These are phyloP conservation scores for Roridomyces roridus DNA, from an alignment of 768 basidiomycete species.

Conservation along the genomic window DNA sequence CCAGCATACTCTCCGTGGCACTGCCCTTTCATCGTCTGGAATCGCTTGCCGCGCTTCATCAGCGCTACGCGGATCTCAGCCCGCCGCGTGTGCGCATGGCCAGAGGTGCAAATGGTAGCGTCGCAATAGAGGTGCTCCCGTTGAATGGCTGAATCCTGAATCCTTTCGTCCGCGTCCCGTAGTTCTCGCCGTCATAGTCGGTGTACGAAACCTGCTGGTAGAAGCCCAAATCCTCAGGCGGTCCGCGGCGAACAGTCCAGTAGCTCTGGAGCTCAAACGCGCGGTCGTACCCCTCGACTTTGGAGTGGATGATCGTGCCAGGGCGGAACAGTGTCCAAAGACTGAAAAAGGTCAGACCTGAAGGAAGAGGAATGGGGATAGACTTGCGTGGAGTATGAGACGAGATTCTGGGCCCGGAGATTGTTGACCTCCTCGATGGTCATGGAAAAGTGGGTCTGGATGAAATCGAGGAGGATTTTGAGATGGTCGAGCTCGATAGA, in stretches of 20 bases:
- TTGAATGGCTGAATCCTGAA: constrained; percentile 17
- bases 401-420: constrained; percentile 13
- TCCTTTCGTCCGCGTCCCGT: not conserved
- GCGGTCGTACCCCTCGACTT: constrained; percentile 18
- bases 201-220: not conserved
- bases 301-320: constrained; percentile 17
- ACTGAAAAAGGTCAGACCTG: not conserved
- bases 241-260: constrained; percentile 7
- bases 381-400: constrained; percentile 13
- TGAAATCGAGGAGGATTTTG: constrained; percentile 11
- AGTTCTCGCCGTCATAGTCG: constrained; percentile 23
- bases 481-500: constrained; percentile 15
- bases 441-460: constrained; percentile 14
- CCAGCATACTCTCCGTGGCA: constrained; percentile 22
- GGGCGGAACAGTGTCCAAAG: constrained; percentile 22
- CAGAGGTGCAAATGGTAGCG: constrained; percentile 44
- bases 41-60: constrained; percentile 22
- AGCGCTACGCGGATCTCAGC: constrained; percentile 64
- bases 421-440: constrained; percentile 19
- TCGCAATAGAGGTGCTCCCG: constrained; percentile 10
- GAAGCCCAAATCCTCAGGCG: constrained; percentile 9
- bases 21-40: constrained; percentile 18
- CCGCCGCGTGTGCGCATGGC: constrained; percentile 63
- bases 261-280: constrained; percentile 10
- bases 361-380: no score